These are phyloP conservation scores for Candida broadrunensis DNA, from an alignment of 805 yeast genomes.

Conservation along the genomic window DNA sequence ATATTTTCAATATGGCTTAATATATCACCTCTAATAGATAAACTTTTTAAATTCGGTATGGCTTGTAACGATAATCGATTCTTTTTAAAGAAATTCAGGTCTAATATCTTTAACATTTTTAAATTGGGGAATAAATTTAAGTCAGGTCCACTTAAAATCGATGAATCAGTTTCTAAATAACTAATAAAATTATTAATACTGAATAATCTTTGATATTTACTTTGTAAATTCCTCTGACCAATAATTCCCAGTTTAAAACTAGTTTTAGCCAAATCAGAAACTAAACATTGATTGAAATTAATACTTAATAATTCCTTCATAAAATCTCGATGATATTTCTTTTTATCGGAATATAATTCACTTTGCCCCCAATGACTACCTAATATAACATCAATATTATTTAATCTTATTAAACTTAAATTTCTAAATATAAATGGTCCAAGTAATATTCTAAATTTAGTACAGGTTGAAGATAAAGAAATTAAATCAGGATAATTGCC, in stretches of 20 bases:
- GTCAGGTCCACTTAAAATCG: constrained; percentile 10
- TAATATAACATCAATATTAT: constrained; percentile 24
- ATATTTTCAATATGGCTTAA: not conserved
- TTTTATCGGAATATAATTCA: constrained; percentile 17
- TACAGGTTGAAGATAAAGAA: constrained; percentile 22
- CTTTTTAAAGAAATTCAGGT: constrained; percentile 2
- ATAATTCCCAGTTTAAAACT: constrained; percentile 11
- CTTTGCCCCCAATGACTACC: constrained; percentile 15
- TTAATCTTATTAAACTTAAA: constrained; percentile 23
- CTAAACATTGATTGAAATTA: constrained; percentile 13
- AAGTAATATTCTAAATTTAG: constrained; percentile 14
- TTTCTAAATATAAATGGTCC: constrained; percentile 17
- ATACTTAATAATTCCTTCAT: constrained; percentile 14
- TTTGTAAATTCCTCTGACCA: constrained; percentile 11
- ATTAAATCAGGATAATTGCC: constrained; percentile 11
- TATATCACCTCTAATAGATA: not conserved
- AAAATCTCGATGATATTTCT: constrained; percentile 14
- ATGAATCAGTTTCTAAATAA: constrained; percentile 22
- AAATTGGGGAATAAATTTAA: constrained; percentile 17
- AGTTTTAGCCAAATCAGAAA: constrained; percentile 16
- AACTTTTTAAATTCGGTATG: not conserved
- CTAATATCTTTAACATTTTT: constrained; percentile 17
- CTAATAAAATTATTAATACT: constrained; percentile 16
- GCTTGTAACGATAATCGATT: not conserved
- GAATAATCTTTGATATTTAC: constrained; percentile 13